Evolutionary conservation across 176 grass and related monocot species (phyloP).

Genomic region (Zea luxurians): DNA sequence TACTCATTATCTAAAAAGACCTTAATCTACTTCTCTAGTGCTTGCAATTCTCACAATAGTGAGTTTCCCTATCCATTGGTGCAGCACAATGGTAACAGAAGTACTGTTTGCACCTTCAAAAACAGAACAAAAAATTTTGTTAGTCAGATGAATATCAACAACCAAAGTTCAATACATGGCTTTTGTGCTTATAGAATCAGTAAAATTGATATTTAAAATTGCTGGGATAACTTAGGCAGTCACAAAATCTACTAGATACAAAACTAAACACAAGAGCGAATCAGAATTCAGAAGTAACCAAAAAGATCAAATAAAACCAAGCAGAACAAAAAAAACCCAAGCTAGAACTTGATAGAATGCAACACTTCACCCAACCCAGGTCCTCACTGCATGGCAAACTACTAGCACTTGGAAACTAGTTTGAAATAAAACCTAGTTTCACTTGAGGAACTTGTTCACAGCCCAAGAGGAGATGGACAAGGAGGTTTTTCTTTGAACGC

Average conservation of each 20-base stretch:
- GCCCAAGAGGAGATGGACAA: not conserved
- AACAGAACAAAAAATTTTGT: slow-evolving; percentile 11
- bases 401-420: not conserved
- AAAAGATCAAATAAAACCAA: not conserved
- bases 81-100: slow-evolving; percentile 75
- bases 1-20: slow-evolving; percentile 5
- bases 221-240: not conserved
- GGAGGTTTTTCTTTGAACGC: not conserved
- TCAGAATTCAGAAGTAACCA: not conserved
- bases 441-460: not conserved
- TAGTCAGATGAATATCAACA: slow-evolving; percentile 5
- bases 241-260: not conserved
- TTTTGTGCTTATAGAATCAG: slow-evolving; percentile 16
- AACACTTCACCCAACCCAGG: not conserved
- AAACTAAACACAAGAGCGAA: not conserved
- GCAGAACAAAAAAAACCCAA: not conserved
- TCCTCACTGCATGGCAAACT: not conserved
- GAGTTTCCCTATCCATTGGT: slow-evolving; percentile 45
- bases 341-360: not conserved
- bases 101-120: slow-evolving; percentile 60
- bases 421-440: slow-evolving; percentile 9
- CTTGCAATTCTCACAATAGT: slow-evolving; percentile 50
- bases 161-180: slow-evolving; percentile 1
- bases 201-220: slow-evolving; percentile 13
- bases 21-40: slow-evolving; percentile 34